phyloP scores from a whole-genome alignment of 495 filamentous ascomycete species.

The Aspergillus biplanus region DNA sequence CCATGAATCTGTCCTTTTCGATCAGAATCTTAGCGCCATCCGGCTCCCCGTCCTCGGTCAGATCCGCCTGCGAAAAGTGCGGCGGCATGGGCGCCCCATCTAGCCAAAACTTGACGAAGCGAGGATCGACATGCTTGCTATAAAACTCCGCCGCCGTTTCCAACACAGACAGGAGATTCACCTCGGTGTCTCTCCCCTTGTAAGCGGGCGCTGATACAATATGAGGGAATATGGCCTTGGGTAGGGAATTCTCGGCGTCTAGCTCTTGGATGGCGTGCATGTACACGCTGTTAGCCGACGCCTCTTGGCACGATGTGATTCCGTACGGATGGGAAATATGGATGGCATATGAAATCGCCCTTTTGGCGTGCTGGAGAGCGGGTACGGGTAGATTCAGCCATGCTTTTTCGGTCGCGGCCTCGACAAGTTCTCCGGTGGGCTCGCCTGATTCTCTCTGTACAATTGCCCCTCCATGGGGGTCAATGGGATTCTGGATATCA shows the following conservation, averaged over 20 bases:
- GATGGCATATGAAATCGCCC: not conserved
- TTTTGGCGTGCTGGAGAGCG: too few species aligned
- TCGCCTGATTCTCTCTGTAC: too few species aligned
- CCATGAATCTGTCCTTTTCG: not conserved
- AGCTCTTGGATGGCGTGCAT: not conserved
- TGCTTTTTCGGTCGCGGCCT: too few species aligned
- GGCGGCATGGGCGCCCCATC: constrained; percentile 3
- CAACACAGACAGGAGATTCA: not conserved
- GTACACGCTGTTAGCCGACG: constrained; percentile 1
- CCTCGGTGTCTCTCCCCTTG: too few species aligned
- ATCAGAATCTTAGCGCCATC: too few species aligned
- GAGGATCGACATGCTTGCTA: not conserved
- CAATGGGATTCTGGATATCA: too few species aligned
- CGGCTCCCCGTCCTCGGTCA: too few species aligned
- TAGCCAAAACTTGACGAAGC: constrained; percentile 13
- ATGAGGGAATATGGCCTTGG: not conserved
- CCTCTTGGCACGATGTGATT: constrained; percentile 14
- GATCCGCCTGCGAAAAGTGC: not conserved
- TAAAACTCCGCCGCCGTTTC: not conserved
- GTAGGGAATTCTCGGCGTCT: not conserved
- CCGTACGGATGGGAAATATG: not conserved
- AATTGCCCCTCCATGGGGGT: too few species aligned
- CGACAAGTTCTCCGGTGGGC: too few species aligned
- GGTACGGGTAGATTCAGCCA: too few species aligned
- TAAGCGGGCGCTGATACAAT: not conserved